Conservation (phyloP, 1,284 basidiomycete species). For the Ustilago hordei region DNA sequence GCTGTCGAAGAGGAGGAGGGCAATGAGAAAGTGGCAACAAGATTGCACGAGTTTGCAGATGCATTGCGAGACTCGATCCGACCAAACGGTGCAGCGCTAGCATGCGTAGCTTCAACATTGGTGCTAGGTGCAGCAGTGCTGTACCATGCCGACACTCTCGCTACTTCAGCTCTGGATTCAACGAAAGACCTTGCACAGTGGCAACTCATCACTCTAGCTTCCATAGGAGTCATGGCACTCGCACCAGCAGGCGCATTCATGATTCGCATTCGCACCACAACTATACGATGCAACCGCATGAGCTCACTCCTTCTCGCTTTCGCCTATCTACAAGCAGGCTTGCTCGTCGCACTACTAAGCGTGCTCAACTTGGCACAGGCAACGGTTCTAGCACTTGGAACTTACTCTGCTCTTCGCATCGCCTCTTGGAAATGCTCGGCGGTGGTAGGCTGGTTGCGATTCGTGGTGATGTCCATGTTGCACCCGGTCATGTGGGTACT, state of each 20-base stretch:
- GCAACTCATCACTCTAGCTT: background rate
- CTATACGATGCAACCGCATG: slow-evolving; percentile 19
- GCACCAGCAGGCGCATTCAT: background rate
- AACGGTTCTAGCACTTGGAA: slow-evolving; percentile 24
- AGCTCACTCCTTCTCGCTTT: slow-evolving; percentile 56
- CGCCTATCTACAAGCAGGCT: slow-evolving; percentile 58
- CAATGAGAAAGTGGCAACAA: background rate
- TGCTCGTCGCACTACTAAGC: slow-evolving; percentile 56
- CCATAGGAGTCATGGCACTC: slow-evolving; percentile 1
- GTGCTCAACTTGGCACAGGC: slow-evolving; percentile 62
- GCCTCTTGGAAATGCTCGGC: slow-evolving; percentile 7
- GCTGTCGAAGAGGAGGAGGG: background rate
- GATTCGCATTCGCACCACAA: slow-evolving; percentile 13
- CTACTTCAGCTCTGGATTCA: background rate
- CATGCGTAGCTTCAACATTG: slow-evolving; percentile 18
- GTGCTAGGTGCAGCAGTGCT: slow-evolving; percentile 8
- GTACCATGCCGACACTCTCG: slow-evolving; percentile 4
- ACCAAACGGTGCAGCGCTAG: slow-evolving; percentile 18
- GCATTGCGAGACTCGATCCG: slow-evolving; percentile 27
- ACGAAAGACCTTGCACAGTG: background rate
- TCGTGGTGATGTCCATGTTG: slow-evolving; percentile 8
- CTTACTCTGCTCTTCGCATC: slow-evolving; percentile 20
- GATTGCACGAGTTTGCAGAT: slow-evolving; percentile 7
- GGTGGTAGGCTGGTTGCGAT: background rate
- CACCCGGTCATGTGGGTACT: slow-evolving; percentile 18